Percentiles rank a stretch among this genome's conserved stretches.
Conservation (phyloP, 2,329 filamentous ascomycete species). For the Madurella mycetomatis region DNA sequence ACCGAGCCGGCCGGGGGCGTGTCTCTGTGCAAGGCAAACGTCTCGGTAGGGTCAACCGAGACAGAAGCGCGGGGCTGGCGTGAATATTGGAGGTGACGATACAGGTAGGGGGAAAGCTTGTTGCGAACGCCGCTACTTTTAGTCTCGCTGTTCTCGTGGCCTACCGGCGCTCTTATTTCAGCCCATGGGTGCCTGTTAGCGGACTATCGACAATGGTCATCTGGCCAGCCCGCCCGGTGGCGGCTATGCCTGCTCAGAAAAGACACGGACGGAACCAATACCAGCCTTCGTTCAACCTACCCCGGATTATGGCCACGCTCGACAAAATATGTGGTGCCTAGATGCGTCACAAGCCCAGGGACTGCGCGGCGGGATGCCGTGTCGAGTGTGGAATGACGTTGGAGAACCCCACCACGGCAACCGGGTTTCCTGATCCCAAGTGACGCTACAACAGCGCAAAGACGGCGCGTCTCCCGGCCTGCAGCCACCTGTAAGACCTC, state of each 20-base stretch:
- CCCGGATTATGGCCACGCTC: no score
- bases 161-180: not conserved
- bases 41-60: no score
- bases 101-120: not conserved
- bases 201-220: constrained; percentile 4
- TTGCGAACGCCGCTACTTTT: not conserved
- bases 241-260: constrained; percentile 10
- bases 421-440: not conserved
- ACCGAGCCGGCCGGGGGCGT: not conserved
- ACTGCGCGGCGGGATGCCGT: not conserved
- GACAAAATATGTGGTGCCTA: not conserved
- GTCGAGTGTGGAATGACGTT: constrained; percentile 5
- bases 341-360: constrained; percentile 6
- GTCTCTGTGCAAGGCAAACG: not conserved
- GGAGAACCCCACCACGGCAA: not conserved
- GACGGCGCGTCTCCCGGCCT: not conserved
- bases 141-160: not conserved
- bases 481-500: not conserved
- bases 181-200: not conserved
- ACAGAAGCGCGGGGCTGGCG: not conserved
- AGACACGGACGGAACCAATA: constrained; percentile 1
- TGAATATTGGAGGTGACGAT: not conserved
- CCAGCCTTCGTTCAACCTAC: not conserved
- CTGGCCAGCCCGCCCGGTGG: constrained; percentile 7
- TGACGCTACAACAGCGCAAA: not conserved